Conservation (phyloP, 108 stramenopile genomes). For the Seminavis robusta region DNA sequence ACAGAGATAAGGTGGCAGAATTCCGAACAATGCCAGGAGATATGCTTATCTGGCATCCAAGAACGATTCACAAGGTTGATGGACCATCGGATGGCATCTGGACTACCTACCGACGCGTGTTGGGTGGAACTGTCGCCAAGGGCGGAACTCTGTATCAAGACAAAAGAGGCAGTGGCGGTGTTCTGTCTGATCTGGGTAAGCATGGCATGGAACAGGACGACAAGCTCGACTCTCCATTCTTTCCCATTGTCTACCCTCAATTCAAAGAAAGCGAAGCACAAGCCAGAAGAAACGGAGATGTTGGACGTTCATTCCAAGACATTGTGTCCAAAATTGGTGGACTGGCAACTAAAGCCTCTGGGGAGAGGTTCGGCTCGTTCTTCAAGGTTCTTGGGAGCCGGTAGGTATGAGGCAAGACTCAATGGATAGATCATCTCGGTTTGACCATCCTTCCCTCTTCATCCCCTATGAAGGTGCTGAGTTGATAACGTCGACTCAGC, state of each 20-base stretch:
- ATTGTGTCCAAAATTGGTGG: constrained; percentile 81
- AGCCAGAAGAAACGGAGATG: constrained; percentile 65
- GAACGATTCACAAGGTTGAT: constrained; percentile 92
- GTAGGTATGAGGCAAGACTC: too few relatives aligned
- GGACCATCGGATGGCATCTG: constrained; percentile 86
- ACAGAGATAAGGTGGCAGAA: constrained; percentile 54
- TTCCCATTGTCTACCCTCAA: constrained; percentile 80
- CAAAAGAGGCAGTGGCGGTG: constrained; percentile 84
- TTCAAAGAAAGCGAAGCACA: constrained; percentile 57
- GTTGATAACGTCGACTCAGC: too few relatives aligned
- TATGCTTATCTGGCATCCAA: constrained; percentile 92
- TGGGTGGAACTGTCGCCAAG: constrained; percentile 87
- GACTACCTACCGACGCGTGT: constrained; percentile 83
- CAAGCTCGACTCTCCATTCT: constrained; percentile 67
- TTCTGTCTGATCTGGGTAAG: constrained; percentile 80
- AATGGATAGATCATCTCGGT: too few relatives aligned
- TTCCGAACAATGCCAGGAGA: constrained; percentile 90
- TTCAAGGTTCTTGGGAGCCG: constrained; percentile 83
- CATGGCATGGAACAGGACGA: constrained; percentile 76
- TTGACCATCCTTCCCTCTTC: too few relatives aligned
- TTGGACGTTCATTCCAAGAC: constrained; percentile 73
- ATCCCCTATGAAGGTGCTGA: too few relatives aligned
- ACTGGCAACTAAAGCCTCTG: constrained; percentile 78
- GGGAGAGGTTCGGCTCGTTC: constrained; percentile 76
- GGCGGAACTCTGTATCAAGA: constrained; percentile 70